Conservation (phyloP, 2,329 filamentous ascomycete species). For the Fusarium sp. region DNA sequence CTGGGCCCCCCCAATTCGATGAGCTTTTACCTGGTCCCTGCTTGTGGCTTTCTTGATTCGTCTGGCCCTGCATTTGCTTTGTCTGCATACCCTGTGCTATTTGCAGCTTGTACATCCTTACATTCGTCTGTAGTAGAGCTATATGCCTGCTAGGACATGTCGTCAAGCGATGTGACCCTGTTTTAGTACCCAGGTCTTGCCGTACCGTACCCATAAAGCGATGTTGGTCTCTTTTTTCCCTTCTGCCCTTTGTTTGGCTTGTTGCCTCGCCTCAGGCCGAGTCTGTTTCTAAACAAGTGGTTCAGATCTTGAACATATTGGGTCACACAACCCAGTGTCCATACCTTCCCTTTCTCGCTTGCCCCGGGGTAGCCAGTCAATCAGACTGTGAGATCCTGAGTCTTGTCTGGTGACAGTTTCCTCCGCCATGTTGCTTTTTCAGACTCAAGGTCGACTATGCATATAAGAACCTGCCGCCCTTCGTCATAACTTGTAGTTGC, state of each 20-base stretch:
- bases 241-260: constrained; percentile 42
- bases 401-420: constrained; percentile 39
- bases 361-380: constrained; percentile 30
- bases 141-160: constrained; percentile 31
- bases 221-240: constrained; percentile 33
- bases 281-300: constrained; percentile 52
- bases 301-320: constrained; percentile 53
- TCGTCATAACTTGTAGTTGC: constrained; percentile 22
- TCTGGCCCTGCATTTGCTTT: constrained; percentile 37
- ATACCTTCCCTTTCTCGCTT: constrained; percentile 50
- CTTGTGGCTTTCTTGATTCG: constrained; percentile 36
- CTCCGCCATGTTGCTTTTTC: constrained; percentile 45
- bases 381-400: constrained; percentile 34
- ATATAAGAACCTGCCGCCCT: constrained; percentile 45
- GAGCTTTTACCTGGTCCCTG: constrained; percentile 33
- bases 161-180: constrained; percentile 39
- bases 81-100: constrained; percentile 28
- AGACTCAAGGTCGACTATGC: constrained; percentile 39
- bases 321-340: constrained; percentile 51
- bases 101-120: constrained; percentile 24
- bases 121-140: constrained; percentile 19
- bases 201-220: constrained; percentile 46
- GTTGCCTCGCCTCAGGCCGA: constrained; percentile 50
- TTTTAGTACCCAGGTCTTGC: constrained; percentile 37
- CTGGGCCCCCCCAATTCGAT: constrained; percentile 24